Evolutionary conservation across 257 asterid species (phyloP).

Genomic region (Lithospermum erythrorhizon): DNA sequence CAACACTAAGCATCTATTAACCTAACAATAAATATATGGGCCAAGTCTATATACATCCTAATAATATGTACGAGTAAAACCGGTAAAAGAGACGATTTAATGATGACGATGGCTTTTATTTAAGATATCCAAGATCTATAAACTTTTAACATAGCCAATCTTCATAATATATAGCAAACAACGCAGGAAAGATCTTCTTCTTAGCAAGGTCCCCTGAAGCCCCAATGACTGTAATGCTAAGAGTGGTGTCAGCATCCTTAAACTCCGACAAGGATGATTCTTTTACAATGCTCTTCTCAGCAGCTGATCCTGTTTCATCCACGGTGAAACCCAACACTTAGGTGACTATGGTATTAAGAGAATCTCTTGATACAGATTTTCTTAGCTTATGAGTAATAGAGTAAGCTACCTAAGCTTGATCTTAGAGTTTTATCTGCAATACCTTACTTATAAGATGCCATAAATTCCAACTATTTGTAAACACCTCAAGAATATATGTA

Average conservation of each 20-base stretch:
- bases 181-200: slow-evolving; percentile 89
- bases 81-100: background rate
- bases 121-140: background rate
- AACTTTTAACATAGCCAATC: slow-evolving; percentile 37
- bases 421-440: too few species aligned
- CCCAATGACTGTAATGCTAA: slow-evolving; percentile 78
- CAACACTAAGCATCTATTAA: too few species aligned
- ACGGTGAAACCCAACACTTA: background rate
- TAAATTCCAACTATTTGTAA: too few species aligned
- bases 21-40: too few species aligned
- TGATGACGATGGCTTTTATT: background rate
- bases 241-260: slow-evolving; percentile 28
- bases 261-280: slow-evolving; percentile 29
- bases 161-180: slow-evolving; percentile 81
- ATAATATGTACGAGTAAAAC: slow-evolving; percentile 8
- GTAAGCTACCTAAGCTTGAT: too few species aligned
- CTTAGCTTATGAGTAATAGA: too few species aligned
- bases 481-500: too few species aligned
- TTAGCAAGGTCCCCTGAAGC: slow-evolving; percentile 95
- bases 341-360: background rate
- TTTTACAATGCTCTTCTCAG: slow-evolving; percentile 38
- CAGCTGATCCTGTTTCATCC: slow-evolving; percentile 36
- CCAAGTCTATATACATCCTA: too few species aligned
- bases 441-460: too few species aligned
- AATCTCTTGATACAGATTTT: background rate